These are phyloP conservation scores for Lepiota venenata DNA, from an alignment of 768 basidiomycete species.

Conservation along the genomic window DNA sequence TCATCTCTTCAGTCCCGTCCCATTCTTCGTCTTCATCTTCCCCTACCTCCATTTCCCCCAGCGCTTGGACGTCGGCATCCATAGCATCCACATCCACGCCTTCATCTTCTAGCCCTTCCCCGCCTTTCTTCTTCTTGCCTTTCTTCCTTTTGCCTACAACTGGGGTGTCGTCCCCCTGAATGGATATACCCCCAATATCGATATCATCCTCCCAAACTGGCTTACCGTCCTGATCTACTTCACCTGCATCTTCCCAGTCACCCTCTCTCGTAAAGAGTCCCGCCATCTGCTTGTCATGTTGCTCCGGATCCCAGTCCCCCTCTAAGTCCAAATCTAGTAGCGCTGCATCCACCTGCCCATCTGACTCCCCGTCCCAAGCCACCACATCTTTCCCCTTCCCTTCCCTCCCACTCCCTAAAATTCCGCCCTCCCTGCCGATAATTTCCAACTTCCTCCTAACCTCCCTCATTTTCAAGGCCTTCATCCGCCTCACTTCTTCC, in stretches of 20 bases:
- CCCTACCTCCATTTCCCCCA: background rate
- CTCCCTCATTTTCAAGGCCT: constrained; percentile 83
- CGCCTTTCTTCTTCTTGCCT: constrained; percentile 57
- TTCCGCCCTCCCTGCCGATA: constrained; percentile 69
- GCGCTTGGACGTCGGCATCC: constrained; percentile 40
- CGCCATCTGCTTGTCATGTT: constrained; percentile 82
- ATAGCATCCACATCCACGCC: constrained; percentile 60
- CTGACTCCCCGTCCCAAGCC: constrained; percentile 29
- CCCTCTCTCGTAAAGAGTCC: constrained; percentile 48
- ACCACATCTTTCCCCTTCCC: constrained; percentile 19
- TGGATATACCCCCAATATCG: constrained; percentile 65
- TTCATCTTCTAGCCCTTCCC: constrained; percentile 37
- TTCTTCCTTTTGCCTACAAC: constrained; percentile 31
- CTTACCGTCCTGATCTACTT: constrained; percentile 48
- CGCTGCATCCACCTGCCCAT: constrained; percentile 37
- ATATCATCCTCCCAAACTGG: constrained; percentile 93
- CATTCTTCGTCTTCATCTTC: constrained; percentile 56
- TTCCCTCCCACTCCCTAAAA: constrained; percentile 35
- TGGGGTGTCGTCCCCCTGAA: constrained; percentile 22
- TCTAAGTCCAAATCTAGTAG: constrained; percentile 79
- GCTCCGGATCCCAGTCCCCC: constrained; percentile 87
- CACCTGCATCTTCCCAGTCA: constrained; percentile 32
- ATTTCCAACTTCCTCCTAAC: constrained; percentile 70
- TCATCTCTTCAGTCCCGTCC: constrained; percentile 89
- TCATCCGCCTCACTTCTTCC: constrained; percentile 80